Base-by-base conservation (phyloP, 163 green algal genomes). In the Prototheca cutis region DNA sequence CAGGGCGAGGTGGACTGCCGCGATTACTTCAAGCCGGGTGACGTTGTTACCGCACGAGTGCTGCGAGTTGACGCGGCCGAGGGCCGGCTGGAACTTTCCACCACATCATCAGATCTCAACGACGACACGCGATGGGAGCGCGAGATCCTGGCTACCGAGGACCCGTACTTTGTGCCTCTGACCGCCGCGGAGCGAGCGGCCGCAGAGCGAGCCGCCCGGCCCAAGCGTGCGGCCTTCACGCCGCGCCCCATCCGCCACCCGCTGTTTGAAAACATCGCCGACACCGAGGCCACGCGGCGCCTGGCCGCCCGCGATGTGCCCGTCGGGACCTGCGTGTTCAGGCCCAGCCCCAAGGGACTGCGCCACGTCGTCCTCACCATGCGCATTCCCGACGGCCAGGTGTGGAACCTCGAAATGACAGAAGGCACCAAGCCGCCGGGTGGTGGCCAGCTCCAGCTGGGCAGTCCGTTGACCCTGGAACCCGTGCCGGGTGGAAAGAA, bases 211-310 rank as follows among this genome's bases (percentile, higher is more conserved):
- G 21, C 10, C 21, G 4, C 6, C 6, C 21, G 45, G 6, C 21
- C 23, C 27, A 30, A n/a, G 31, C 4, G 18, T 40, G 28, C 40
- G 40, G 51, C 49, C n/a, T 60, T 84, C 28, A 40, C 74, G 27
- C 17, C 48, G 4, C 76, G 84, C 24, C 74, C 70, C 48, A 92
- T 90, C 72, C 56, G 62, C n/a, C 84, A 92, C 75, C 84, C 84
- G 31, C 68, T 80, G 56, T 92, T 88, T 74, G 78, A 80, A 45
- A 92, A 92, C 60, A 55, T 88, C 21, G 67, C 48, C 3, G 24
- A 71, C 57, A 53, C 40, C 29, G 69, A 81, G 10, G 72, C 72
- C 6, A 47, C 55, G 25, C 25, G 39, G 13, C 4, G 55, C 39
- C 58, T 85, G 49, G 18, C 40, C 6, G 19, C 15, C 6, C 5